Percentiles rank a stretch among this genome's conserved stretches.
Evolutionary conservation across 306 rosid genomes (phyloP).

Genomic region (Lathyrus oleraceus): DNA sequence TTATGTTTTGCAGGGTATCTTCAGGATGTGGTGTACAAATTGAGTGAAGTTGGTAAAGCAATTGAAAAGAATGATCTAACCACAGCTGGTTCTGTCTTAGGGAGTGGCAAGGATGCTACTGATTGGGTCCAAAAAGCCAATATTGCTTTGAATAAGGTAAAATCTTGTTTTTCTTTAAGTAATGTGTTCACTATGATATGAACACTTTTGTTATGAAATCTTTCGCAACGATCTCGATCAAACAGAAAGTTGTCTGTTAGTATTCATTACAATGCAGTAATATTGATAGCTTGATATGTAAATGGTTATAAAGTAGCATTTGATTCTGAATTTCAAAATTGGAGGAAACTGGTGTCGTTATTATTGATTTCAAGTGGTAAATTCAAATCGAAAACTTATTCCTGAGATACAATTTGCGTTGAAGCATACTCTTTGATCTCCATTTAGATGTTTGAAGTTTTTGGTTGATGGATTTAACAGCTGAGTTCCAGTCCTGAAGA

Average conservation of each 20-base stretch:
- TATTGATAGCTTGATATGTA: not conserved
- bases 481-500: slow-evolving; percentile 83
- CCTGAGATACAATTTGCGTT: not conserved
- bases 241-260: not conserved
- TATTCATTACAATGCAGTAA: not conserved
- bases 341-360: slow-evolving; percentile 7
- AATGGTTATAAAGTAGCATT: slow-evolving; percentile 6
- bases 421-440: slow-evolving; percentile 12
- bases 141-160: slow-evolving; percentile 78
- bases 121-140: slow-evolving; percentile 88
- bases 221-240: not conserved
- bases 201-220: slow-evolving; percentile 9
- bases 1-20: slow-evolving; percentile 60
- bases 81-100: slow-evolving; percentile 81
- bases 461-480: slow-evolving; percentile 44
- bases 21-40: slow-evolving; percentile 80
- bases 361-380: slow-evolving; percentile 8
- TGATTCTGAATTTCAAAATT: slow-evolving; percentile 22
- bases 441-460: slow-evolving; percentile 17
- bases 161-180: not conserved
- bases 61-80: slow-evolving; percentile 72
- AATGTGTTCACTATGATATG: slow-evolving; percentile 8
- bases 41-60: slow-evolving; percentile 88
- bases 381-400: slow-evolving; percentile 4
- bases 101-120: slow-evolving; percentile 55